A percentile compares a stretch with the other conserved stretches of the same genome.
Evolutionary conservation across 2,329 filamentous ascomycete species (phyloP).

Genomic region (Talaromyces sp.): DNA sequence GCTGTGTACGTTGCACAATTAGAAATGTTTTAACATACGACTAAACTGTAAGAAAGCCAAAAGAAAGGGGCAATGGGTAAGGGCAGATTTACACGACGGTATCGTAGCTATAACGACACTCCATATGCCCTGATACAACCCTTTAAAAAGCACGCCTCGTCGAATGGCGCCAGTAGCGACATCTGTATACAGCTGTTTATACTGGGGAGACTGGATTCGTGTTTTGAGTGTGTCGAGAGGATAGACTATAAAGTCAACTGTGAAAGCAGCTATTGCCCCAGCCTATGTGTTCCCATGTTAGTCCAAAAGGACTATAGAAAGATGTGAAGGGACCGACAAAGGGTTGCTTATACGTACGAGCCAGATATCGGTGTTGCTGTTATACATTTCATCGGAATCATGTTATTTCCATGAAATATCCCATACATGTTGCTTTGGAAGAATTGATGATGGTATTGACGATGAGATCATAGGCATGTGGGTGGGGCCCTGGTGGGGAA

Average conservation of each 20-base stretch:
- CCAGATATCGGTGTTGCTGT: slow-evolving; percentile 53
- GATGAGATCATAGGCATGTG: slow-evolving; percentile 8
- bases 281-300: slow-evolving; percentile 48
- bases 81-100: slow-evolving; percentile 61
- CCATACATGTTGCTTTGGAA: not conserved
- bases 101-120: slow-evolving; percentile 80
- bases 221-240: slow-evolving; percentile 89
- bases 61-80: not conserved
- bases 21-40: not conserved
- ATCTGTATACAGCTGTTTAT: slow-evolving; percentile 61
- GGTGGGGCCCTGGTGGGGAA: not conserved
- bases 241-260: slow-evolving; percentile 79
- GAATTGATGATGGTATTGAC: not conserved
- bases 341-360: slow-evolving; percentile 39
- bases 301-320: not conserved
- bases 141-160: slow-evolving; percentile 57
- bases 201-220: slow-evolving; percentile 72
- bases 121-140: slow-evolving; percentile 81
- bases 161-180: slow-evolving; percentile 50
- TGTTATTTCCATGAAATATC: not conserved
- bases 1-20: slow-evolving; percentile 42
- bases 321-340: not conserved
- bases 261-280: slow-evolving; percentile 78
- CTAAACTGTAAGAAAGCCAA: not conserved
- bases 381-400: slow-evolving; percentile 35